Percentiles rank a stretch among this genome's conserved stretches.
These are phyloP conservation scores for Clarireedia homoeocarpa DNA, from an alignment of 2,329 filamentous ascomycete species.

Conservation along the genomic window DNA sequence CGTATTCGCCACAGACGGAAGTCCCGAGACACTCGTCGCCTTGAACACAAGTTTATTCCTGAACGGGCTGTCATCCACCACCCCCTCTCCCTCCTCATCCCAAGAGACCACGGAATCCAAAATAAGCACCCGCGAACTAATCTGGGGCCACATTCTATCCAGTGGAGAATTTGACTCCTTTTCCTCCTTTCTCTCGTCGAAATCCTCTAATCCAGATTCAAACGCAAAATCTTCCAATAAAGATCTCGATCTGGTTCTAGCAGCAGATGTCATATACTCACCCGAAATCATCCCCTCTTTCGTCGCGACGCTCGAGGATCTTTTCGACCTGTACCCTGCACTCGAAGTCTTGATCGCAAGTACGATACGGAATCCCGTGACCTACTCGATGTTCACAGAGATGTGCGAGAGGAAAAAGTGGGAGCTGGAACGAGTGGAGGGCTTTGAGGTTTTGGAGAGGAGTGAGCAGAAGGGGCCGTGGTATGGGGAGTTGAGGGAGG, in stretches of 20 bases:
- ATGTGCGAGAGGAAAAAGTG: constrained; percentile 40
- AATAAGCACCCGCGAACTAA: constrained; percentile 47
- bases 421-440: constrained; percentile 33
- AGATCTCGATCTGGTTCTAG: constrained; percentile 55
- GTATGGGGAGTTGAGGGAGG: constrained; percentile 34
- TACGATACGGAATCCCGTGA: constrained; percentile 62
- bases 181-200: constrained; percentile 1
- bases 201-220: background rate
- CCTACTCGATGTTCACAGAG: constrained; percentile 56
- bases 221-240: constrained; percentile 18
- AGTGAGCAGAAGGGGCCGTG: constrained; percentile 53
- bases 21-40: constrained; percentile 60
- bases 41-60: constrained; percentile 61
- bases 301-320: constrained; percentile 53
- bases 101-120: constrained; percentile 32
- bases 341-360: constrained; percentile 59
- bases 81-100: background rate
- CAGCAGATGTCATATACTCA: constrained; percentile 76
- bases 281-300: constrained; percentile 53
- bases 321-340: constrained; percentile 49
- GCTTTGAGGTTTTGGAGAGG: constrained; percentile 34
- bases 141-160: constrained; percentile 34
- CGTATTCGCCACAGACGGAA: constrained; percentile 66
- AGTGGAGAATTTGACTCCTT: constrained; percentile 30
- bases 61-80: constrained; percentile 50